Evolutionary conservation across 768 basidiomycete genomes (phyloP), one percentile per base, ranked within the genome.

Genomic region (Panaeolus papilionaceus): DNA sequence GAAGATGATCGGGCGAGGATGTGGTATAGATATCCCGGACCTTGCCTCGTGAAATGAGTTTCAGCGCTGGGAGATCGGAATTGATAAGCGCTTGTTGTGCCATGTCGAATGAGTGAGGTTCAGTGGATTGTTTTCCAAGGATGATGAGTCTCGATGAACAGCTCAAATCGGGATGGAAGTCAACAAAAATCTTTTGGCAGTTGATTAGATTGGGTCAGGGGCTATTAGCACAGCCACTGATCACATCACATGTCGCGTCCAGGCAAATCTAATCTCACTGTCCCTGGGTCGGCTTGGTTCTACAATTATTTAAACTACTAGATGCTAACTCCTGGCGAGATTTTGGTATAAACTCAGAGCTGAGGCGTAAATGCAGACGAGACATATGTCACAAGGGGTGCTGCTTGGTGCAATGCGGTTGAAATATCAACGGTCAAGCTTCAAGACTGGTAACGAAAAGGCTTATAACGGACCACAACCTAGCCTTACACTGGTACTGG

Each of bases 21-120:
- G 88, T 90, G 38, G 86, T 73, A 80, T 99, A 99, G 75, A 99
- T 91, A 78, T 99, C 97, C 66, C 98, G 89, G 23, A 99, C 98
- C 86, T 99, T 99, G 67, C 98, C 98, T 76, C 85, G 89, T 1
- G 95, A 95, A 38, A 98, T 67, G 2, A 98, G 81, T 28, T 81
- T 85, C 63, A 98, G 84, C 28, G 76, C 82, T 20, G 88, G 86
- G 4, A 93, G 80, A 72, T 90, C 72, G 4, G 89, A 87, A 62
- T 84, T 78, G 47, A 86, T 84, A 37, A 91, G 76, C 8, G 87
- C 81, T 33, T 58, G 54, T 37, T 58, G 26, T 14, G 14, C 8
- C 54, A 58, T 58, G 2, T 12, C 33, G 54, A 16, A 16, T 37
- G 54, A 28, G 6, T 16, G 28, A 16, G 12, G 11, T 37, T 9